Base-by-base conservation (phyloP, 2,329 filamentous ascomycete genomes). In the Knufia petricola region DNA sequence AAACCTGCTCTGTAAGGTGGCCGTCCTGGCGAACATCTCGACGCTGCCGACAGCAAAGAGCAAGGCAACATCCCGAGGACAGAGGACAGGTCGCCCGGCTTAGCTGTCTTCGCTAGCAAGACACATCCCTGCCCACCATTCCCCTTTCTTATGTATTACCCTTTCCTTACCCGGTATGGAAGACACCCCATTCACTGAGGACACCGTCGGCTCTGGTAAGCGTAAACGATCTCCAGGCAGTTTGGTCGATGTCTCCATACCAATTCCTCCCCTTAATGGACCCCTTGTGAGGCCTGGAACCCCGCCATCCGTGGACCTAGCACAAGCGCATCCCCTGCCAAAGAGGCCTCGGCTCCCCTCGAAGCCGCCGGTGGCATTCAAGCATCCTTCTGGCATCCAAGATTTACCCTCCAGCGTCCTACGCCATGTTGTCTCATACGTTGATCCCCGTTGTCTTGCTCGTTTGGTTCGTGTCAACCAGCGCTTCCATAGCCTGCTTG, bases 341-440 rank as follows among this genome's bases (percentile, higher is more conserved):
- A 50, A 36, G 19, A 38, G 15, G 28, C 40, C 42, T 23, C 31
- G 44, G 9, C 32, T 47, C 13, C 44, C 44, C 13, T 17, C 34
- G 9, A 51, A 43, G 52, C 31, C 43, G n/a, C 30, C 43, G 4
- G 17, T 23, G 17, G 13, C 21, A 21, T 12, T 13, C 9, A 21
- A 32, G 8, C 26, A 8, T 28, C 4, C 4, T 3, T n/a, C 32
- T 21, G 34, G 44, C 34, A 38, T 47, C 31, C 9, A 30, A 2
- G 8, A 24, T 28, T 30, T 37, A 26, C 46, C 50, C 53, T 31
- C 53, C 52, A 37, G 37, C 38, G 57, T 85, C 59, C 86, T 83
- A 82, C 82, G 86, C 60, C 74, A 76, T 60, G 71, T 86, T 59
- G 85, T 87, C 64, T 75, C 74, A 59, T 81, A 79, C 62, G 75